phyloP scores from a whole-genome alignment of 2,329 filamentous ascomycete genomes.

The Aspergillus brasiliensis region DNA sequence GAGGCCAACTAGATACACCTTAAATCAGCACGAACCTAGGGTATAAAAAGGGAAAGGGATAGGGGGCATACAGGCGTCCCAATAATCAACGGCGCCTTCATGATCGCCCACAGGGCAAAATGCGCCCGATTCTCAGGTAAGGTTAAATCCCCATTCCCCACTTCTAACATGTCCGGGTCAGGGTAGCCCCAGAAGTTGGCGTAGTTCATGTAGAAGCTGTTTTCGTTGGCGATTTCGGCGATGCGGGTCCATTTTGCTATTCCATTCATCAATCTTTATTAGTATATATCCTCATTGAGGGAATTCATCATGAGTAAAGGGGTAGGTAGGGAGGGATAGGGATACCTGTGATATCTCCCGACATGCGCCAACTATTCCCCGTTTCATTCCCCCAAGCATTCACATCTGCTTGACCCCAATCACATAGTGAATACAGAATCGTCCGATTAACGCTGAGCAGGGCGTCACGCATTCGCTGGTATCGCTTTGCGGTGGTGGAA shows the following conservation, averaged over 20 bases:
- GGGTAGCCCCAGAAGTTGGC: constrained; percentile 54
- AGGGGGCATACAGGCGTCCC: constrained; percentile 38
- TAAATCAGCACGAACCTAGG: neutral
- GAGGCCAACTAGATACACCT: constrained; percentile 33
- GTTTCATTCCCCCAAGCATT: constrained; percentile 53
- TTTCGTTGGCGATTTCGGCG: constrained; percentile 52
- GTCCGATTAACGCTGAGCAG: constrained; percentile 47
- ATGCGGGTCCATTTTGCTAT: constrained; percentile 30
- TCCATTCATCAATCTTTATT: neutral
- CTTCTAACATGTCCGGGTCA: constrained; percentile 55
- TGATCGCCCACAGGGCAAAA: constrained; percentile 55
- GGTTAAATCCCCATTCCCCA: constrained; percentile 54
- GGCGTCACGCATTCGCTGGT: constrained; percentile 55
- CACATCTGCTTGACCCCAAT: constrained; percentile 57
- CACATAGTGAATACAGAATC: constrained; percentile 57
- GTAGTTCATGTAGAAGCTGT: constrained; percentile 49
- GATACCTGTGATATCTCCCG: constrained; percentile 35
- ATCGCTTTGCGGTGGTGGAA: constrained; percentile 53
- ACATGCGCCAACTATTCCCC: constrained; percentile 51
- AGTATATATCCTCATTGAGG: no score
- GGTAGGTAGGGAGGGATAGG: neutral
- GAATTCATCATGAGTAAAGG: no score
- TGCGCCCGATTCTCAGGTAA: constrained; percentile 52
- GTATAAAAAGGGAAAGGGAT: neutral
- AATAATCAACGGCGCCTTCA: constrained; percentile 56